Percentiles rank a stretch among this genome's conserved stretches.
Conservation (phyloP, 2,329 filamentous ascomycete species). For the Diaporthe nobilis region DNA sequence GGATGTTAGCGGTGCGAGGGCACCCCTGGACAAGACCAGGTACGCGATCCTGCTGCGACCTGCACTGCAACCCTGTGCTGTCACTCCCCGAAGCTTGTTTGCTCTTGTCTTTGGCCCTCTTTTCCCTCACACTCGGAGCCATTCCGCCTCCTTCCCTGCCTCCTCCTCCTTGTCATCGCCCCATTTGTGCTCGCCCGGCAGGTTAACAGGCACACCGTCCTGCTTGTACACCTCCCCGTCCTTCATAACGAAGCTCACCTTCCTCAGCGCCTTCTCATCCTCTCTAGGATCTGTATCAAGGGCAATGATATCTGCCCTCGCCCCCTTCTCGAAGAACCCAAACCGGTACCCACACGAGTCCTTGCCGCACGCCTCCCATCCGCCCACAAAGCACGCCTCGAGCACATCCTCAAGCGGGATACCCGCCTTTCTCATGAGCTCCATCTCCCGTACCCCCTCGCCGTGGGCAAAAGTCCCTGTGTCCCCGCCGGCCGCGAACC, state of each 20-base stretch:
- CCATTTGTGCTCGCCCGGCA: slow-evolving; percentile 39
- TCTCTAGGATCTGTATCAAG: slow-evolving; percentile 59
- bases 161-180: slow-evolving; percentile 35
- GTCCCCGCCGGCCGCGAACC: slow-evolving; percentile 66
- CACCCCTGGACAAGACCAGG: slow-evolving; percentile 10
- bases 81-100: slow-evolving; percentile 20
- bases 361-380: slow-evolving; percentile 69
- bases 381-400: slow-evolving; percentile 63
- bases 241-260: slow-evolving; percentile 70
- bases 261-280: slow-evolving; percentile 59
- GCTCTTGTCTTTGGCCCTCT: background rate
- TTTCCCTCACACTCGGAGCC: background rate
- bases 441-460: slow-evolving; percentile 65
- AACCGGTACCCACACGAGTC: slow-evolving; percentile 66
- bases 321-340: slow-evolving; percentile 64
- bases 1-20: background rate
- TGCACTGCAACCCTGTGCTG: slow-evolving; percentile 12
- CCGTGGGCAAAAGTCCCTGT: slow-evolving; percentile 69
- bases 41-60: slow-evolving; percentile 11
- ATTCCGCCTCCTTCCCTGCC: slow-evolving; percentile 31
- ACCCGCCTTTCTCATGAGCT: slow-evolving; percentile 66
- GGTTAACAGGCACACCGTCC: slow-evolving; percentile 47
- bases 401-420: slow-evolving; percentile 65
- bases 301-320: slow-evolving; percentile 66
- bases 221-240: slow-evolving; percentile 66